Base-by-base conservation (phyloP, 306 rosid genomes). In the Crotalaria pallida region DNA sequence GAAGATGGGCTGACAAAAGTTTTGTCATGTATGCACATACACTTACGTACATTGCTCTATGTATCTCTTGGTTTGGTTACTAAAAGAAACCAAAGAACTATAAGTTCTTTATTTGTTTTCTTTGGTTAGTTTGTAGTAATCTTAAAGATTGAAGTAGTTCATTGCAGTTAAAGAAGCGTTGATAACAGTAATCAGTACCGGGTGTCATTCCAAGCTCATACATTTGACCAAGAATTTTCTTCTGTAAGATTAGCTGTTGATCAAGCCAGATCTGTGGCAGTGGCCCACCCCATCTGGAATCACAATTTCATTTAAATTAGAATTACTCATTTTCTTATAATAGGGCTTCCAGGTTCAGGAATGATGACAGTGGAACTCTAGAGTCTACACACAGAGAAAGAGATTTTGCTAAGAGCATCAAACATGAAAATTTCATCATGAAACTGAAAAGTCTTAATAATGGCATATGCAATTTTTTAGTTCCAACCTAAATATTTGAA, bases 181-280 rank as follows among this genome's bases (percentile, higher is more conserved):
- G 49, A 31, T 45, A 38, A 63, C 21, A 48, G 65, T 65, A 58
- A 19, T 77, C 26, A 22, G 77, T 82, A 92, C 96, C 98, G 79
- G 96, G 98, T 58, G 90, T 87, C 98, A 92, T 92, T 80, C 98
- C 98, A 56, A 92, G 95, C 72, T 89, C 89, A 80, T 82, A 83
- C 94, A 89, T 89, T 84, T 95, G 81, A 68, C 19, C 68, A 44
- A 87, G 85, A 79, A 92, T 86, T 70, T 86, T 89, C 81, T 89
- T 89, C 88, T 92, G 96, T 75, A 92, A 78, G 73, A 71, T 67
- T 58, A 87, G 86, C 72, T 87, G 96, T 74, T 89, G 90, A 79
- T 89, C 94, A 16, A 89, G 81, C 98, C 98, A 92, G 72, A 92
- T 89, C 58, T 86, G 94, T 45, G 96, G 95, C 64, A 92, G 82